phyloP scores from a whole-genome alignment of 495 filamentous ascomycete genomes.

The Penicillium fimorum region DNA sequence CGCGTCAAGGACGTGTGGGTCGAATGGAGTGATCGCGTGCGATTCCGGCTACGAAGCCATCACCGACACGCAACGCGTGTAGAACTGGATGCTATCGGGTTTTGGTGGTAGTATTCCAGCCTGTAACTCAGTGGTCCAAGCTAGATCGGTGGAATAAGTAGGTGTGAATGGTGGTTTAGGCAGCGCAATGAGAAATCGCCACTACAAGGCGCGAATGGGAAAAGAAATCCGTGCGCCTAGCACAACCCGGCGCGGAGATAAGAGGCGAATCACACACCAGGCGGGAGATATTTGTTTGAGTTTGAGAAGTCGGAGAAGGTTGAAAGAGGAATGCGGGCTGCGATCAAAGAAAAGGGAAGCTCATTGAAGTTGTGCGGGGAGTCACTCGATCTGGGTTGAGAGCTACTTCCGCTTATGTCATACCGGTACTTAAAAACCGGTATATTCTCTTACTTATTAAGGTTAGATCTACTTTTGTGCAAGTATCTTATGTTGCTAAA shows the following conservation, averaged over 20 bases:
- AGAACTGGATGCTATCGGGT: background rate
- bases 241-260: conserved; percentile 18
- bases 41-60: conserved; percentile 37
- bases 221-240: conserved; percentile 21
- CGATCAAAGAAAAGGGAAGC: conserved; percentile 12
- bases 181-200: conserved; percentile 17
- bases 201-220: conserved; percentile 15
- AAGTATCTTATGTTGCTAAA: background rate
- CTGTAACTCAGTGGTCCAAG: background rate
- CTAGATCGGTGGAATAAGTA: background rate
- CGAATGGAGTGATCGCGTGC: conserved; percentile 29
- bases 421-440: conserved; percentile 1
- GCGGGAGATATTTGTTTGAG: background rate
- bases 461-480: background rate
- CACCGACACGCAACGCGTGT: conserved; percentile 31
- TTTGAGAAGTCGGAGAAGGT: background rate
- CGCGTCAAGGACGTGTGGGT: conserved; percentile 13
- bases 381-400: conserved; percentile 7
- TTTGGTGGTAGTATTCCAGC: background rate
- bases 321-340: conserved; percentile 1
- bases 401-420: conserved; percentile 15
- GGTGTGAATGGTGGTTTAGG: conserved; percentile 1
- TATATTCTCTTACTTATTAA: background rate
- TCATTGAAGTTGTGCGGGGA: conserved; percentile 17
- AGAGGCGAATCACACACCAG: conserved; percentile 11